Base-by-base conservation (phyloP, 2,329 filamentous ascomycete genomes). In the Alternaria viburni region DNA sequence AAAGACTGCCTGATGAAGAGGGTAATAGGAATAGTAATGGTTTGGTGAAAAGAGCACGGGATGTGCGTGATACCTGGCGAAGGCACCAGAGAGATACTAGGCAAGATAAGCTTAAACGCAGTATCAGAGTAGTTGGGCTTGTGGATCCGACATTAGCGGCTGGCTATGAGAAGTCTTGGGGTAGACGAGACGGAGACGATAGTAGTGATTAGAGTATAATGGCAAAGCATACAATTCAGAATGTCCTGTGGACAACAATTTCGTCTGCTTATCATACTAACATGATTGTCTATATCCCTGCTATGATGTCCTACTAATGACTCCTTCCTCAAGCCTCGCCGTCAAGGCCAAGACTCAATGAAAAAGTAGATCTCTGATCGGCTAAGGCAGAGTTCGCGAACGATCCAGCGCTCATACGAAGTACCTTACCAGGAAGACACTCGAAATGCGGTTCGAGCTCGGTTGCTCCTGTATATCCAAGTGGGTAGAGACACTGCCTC, bases 61-160 rank as follows among this genome's bases (percentile, higher is more conserved):
- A 74, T 44, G 67, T 67, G 13, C 61, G 74, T 7, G 71, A 74
- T 28, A 68, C 70, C 13, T 65, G 75, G 59, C 69, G 67, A 28
- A 68, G 56, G 25, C 67, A 71, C 9, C 65, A 69, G 13, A 62
- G 45, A 25, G 70, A 77, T 21, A 55, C 55, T 2, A 69, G 69
- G 60, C 73, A 74, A 11, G 69, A 75, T 54, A 72, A 68, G 46
- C 46, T 78, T 13, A 79, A 78, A 66, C 67, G 67, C 45, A 78
- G 72, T 60, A 79, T 79, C 9, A 70, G 62, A 30, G 68, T 78
- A 3, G 45, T 79, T 7, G 77, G 76, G 2, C 75, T 72, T 3
- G 72, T 70, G 11, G 75, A 78, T 62, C 70, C 71, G 8, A 57
- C 57, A 5, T 66, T 70, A 12, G 65, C 69, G 9, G 69, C 61